Evolutionary conservation across 2,329 filamentous ascomycete species (phyloP).

Genomic region (Aspergillus pseudotamarii): DNA sequence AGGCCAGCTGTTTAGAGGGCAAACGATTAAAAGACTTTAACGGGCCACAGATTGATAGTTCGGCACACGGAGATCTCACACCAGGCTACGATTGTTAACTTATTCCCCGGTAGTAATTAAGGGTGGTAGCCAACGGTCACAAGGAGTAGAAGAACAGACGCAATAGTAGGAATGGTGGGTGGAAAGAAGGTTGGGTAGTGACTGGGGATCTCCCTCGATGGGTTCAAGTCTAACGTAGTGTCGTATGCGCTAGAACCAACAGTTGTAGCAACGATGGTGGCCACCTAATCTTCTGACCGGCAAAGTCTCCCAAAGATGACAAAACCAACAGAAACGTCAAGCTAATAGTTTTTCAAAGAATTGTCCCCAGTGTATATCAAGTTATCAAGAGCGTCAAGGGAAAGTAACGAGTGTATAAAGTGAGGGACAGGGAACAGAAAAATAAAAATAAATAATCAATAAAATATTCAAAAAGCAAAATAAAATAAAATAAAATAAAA

Average conservation of each 20-base stretch:
- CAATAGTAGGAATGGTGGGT: conserved; percentile 11
- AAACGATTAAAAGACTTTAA: conserved; percentile 13
- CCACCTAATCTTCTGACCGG: conserved; percentile 1
- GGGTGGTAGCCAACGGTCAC: conserved; percentile 6
- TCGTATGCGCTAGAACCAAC: conserved; percentile 4
- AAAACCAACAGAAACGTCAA: background rate
- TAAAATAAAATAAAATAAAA: conserved; percentile 9
- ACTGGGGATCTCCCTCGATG: conserved; percentile 12
- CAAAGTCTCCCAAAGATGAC: conserved; percentile 4
- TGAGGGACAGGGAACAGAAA: background rate
- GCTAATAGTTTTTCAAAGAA: background rate
- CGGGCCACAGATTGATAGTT: conserved; percentile 22
- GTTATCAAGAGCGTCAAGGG: background rate
- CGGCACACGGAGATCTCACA: conserved; percentile 19
- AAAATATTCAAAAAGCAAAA: background rate
- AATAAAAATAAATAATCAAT: background rate
- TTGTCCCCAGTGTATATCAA: background rate
- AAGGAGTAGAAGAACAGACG: conserved; percentile 12
- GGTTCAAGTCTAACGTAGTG: conserved; percentile 13
- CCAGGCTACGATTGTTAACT: conserved; percentile 18
- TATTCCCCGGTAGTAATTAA: conserved; percentile 8
- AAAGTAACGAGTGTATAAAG: conserved; percentile 2
- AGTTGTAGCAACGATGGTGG: conserved; percentile 4
- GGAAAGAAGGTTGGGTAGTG: conserved; percentile 11
- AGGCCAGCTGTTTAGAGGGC: background rate